Evolutionary conservation across 1,284 basidiomycete genomes (phyloP), one percentile per base, ranked within the genome.

Genomic region (Inonotus obliquus): DNA sequence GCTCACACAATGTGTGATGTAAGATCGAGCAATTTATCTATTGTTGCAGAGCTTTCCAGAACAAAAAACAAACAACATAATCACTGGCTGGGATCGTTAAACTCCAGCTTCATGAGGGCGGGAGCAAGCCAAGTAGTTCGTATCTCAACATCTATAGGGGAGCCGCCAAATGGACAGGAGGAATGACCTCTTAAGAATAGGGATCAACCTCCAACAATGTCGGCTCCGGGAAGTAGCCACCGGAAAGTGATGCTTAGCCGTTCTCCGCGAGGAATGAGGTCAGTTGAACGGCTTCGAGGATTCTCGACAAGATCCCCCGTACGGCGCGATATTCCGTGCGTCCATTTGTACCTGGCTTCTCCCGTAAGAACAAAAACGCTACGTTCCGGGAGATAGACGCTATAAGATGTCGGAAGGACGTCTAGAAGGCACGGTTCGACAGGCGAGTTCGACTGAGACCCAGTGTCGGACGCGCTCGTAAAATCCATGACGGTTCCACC

Each of bases 221-320:
- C 87, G 49, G 89, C 91, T 0, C 89, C 89, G 21, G 86, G 83
- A 11, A 91, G 77, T 54, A 93, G 69, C 87, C 90, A 90, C 49
- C 91, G 78, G 72, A 91, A 86, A 4, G 91, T 93, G 54, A 93
- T 78, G 69, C 90, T 92, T 62, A 92, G 72, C 49, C 91, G 76
- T 23, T 79, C 72, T 2, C 78, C 78, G 61, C 91, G 76, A 59
- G 76, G 69, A 19, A 87, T 73, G 67, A 32, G 67, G 66, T 49
- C 66, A 49, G 52, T 38, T n/a, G 45, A 48, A n/a, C 55, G 59
- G 13, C 62, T 67, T 19, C 73, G 71, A 54, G 73, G 68, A 39
- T 67, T 69, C 63, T 74, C 71, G 23, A 83, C 79, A 47, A 75
- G 70, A 66, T 87, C 84, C 49, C 74, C 80, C 69, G 69, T 76